Evolutionary conservation across 139 green algal species (phyloP).

Genomic region (Closterium sp.): DNA sequence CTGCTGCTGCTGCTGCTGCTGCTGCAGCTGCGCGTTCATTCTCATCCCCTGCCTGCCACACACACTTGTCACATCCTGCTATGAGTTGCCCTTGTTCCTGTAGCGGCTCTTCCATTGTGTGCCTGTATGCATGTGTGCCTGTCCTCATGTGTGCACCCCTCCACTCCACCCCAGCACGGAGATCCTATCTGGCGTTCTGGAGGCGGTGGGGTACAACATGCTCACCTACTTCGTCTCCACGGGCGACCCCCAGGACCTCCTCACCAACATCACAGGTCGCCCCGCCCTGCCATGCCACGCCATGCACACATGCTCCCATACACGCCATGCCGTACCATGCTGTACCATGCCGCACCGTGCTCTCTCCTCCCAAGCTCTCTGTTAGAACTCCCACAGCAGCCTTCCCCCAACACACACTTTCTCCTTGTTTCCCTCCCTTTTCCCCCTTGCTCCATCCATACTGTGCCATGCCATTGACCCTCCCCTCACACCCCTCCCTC

Average conservation of each 20-base stretch:
- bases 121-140: not conserved
- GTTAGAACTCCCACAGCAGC: too few species aligned
- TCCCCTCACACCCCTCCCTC: not conserved
- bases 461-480: too few species aligned
- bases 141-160: not conserved
- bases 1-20: too few species aligned
- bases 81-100: too few species aligned
- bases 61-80: too few species aligned
- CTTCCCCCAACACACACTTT: too few species aligned
- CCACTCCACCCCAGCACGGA: too few species aligned
- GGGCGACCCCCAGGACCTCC: conserved; percentile 5
- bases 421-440: not conserved
- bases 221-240: conserved; percentile 7
- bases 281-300: not conserved
- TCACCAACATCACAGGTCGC: conserved; percentile 15
- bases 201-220: not conserved
- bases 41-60: too few species aligned
- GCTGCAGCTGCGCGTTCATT: too few species aligned
- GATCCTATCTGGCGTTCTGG: not conserved
- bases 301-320: not conserved
- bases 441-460: too few species aligned
- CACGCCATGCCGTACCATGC: not conserved
- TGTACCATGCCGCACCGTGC: too few species aligned
- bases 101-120: not conserved
- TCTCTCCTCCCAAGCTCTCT: too few species aligned